Evolutionary conservation across 306 rosid genomes (phyloP), one percentile per base, ranked within the genome.

Genomic region (Cucumis melo): DNA sequence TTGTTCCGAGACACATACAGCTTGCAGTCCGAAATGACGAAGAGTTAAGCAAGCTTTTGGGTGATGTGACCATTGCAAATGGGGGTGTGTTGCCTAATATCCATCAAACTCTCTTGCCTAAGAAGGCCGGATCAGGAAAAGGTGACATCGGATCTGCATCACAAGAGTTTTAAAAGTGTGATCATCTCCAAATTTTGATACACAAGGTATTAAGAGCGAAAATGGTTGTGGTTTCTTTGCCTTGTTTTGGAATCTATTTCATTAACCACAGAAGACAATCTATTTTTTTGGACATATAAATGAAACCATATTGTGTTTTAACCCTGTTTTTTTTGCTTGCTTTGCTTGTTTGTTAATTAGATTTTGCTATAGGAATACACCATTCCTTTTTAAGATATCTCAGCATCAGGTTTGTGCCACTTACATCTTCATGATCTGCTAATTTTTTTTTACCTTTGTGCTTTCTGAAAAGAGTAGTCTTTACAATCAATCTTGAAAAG

Each of bases 21-120:
- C 89, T 89, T 13, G 97, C 92, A 0, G 94, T 91, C 8, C 85
- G 97, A 8, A 91, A 91, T 12, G 97, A 91, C 0, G 97, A 87
- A 61, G 97, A 91, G 55, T 12, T 91, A 56, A 89, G 92, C 87
- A 91, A 88, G 81, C 84, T 91, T 24, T 38, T 91, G 87, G 94
- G 92, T 0, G 17, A 85, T 38, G 97, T 91, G 14, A 91, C 94
- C 0, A 91, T 89, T 62, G 92, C 92, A 0, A 88, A 74, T 23
- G 97, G 97, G 0, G 76, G 76, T 10, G 76, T 72, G 76, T 51
- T 72, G 46, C 76, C 76, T 1, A 72, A 72, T 72, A 72, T 91
- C 21, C 83, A 91, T 57, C 89, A 79, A 83, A 84, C 8, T 55
- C 81, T 91, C 82, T 75, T 91, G 50, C 97, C 97, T 0, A 91